Percentiles rank a stretch among this genome's conserved stretches.
Evolutionary conservation across 345 rosid genomes (phyloP).

Genomic region (Punica granatum): DNA sequence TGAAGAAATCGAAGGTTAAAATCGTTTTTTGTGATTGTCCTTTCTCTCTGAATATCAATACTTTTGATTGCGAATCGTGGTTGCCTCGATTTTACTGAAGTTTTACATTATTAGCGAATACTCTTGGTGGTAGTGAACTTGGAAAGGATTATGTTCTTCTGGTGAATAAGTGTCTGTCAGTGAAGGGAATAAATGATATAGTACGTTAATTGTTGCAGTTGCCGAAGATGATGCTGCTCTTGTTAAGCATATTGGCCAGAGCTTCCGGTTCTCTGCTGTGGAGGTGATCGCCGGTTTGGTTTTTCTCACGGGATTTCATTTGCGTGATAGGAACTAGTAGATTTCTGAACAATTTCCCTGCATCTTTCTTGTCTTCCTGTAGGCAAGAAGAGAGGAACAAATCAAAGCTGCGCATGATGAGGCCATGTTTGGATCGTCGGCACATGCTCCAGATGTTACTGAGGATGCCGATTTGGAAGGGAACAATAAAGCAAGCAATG

Average conservation of each 20-base stretch:
- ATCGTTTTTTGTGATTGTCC: not conserved
- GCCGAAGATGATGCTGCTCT: slow-evolving; percentile 73
- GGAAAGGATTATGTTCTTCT: not conserved
- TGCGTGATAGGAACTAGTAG: not conserved
- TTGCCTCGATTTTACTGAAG: too few relatives aligned
- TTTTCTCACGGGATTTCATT: not conserved
- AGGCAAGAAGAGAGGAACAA: slow-evolving; percentile 78
- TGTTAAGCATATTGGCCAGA: slow-evolving; percentile 82
- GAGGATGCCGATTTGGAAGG: slow-evolving; percentile 28
- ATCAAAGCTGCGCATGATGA: slow-evolving; percentile 75
- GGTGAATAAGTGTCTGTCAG: not conserved
- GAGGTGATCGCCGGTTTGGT: slow-evolving; percentile 34
- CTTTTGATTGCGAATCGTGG: too few relatives aligned
- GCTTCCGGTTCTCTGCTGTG: slow-evolving; percentile 73
- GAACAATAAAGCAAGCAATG: slow-evolving; percentile 26
- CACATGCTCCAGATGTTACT: slow-evolving; percentile 14
- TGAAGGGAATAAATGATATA: not conserved
- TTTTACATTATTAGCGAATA: too few relatives aligned
- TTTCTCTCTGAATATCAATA: not conserved
- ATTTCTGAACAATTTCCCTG: not conserved
- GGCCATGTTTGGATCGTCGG: slow-evolving; percentile 85
- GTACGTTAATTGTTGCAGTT: slow-evolving; percentile 28
- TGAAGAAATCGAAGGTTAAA: slow-evolving; percentile 74
- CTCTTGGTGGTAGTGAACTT: not conserved
- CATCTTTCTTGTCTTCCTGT: slow-evolving; percentile 2